phyloP scores from a whole-genome alignment of 768 basidiomycete species.

The Tephrocybe sp. region DNA sequence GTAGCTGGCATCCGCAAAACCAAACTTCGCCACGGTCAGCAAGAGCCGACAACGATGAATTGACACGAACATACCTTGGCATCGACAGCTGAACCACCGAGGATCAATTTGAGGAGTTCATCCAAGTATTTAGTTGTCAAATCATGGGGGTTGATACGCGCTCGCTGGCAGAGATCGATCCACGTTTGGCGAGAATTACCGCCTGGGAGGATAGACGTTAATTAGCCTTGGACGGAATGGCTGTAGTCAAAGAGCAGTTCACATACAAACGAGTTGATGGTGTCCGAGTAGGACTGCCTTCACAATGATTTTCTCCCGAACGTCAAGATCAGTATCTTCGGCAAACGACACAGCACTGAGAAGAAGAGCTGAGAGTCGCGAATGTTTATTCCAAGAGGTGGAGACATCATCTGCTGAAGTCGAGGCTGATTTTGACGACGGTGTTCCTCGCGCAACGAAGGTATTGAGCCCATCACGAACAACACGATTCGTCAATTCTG shows the following conservation, averaged over 20 bases:
- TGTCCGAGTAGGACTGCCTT: constrained; percentile 69
- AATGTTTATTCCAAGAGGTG: constrained; percentile 45
- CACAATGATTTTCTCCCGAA: constrained; percentile 46
- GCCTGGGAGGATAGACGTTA: constrained; percentile 25
- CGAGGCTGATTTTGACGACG: constrained; percentile 21
- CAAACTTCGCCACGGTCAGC: constrained; percentile 27
- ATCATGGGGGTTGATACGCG: constrained; percentile 62
- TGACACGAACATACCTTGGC: constrained; percentile 39
- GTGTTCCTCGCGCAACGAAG: constrained; percentile 40
- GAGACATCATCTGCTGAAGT: constrained; percentile 30
- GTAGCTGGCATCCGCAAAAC: constrained; percentile 68
- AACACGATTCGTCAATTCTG: constrained; percentile 48
- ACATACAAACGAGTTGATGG: constrained; percentile 64
- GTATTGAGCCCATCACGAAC: constrained; percentile 58
- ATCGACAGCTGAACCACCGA: constrained; percentile 44
- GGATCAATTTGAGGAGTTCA: constrained; percentile 44
- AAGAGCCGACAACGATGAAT: not conserved
- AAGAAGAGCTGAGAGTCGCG: constrained; percentile 51
- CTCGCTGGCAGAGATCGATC: constrained; percentile 80
- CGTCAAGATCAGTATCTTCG: constrained; percentile 36
- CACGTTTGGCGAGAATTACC: constrained; percentile 60
- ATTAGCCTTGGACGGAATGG: not conserved
- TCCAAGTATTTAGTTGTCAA: constrained; percentile 52
- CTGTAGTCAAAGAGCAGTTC: not conserved
- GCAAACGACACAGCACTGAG: constrained; percentile 47